phyloP scores from a whole-genome alignment of 805 yeast species.

The Starmerella potacharoeniae region DNA sequence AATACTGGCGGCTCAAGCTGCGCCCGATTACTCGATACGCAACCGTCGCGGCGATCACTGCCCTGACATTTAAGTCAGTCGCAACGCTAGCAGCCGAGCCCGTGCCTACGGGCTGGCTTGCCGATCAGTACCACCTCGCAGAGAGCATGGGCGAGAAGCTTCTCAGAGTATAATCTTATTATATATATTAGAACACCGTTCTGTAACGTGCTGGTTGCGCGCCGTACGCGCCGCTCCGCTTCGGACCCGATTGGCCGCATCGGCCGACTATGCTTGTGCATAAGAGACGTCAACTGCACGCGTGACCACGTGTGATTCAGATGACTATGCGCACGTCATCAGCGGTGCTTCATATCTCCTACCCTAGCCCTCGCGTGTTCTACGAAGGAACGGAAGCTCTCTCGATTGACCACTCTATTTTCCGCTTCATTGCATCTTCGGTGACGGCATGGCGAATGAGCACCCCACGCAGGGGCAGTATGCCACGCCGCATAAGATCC shows the following conservation, averaged over 20 bases:
- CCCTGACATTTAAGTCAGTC: conserved; percentile 6
- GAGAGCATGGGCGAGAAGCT: not conserved
- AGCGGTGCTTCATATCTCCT: not conserved
- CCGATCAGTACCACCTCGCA: conserved; percentile 16
- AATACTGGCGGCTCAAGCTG: conserved; percentile 5
- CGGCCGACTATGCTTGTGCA: not conserved
- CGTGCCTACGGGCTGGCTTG: conserved; percentile 15
- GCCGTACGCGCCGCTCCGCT: too few species aligned
- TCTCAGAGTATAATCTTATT: not conserved
- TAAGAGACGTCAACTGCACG: not conserved
- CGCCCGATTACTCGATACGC: not conserved
- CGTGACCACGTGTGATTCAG: not conserved
- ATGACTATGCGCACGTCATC: not conserved
- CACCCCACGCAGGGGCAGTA: not conserved
- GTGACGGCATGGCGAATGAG: not conserved
- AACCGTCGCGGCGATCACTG: not conserved
- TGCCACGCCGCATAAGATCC: not conserved
- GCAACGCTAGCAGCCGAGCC: conserved; percentile 1
- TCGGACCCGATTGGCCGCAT: too few species aligned
- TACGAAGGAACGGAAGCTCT: too few species aligned
- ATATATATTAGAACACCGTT: too few species aligned
- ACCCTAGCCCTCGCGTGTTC: not conserved
- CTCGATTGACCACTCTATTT: not conserved
- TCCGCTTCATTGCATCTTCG: not conserved
- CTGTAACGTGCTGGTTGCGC: too few species aligned